A percentile compares a stretch with the other conserved stretches of the same genome.
phyloP scores from a whole-genome alignment of 108 stramenopile species.

The Cylindrotheca fusiformis region DNA sequence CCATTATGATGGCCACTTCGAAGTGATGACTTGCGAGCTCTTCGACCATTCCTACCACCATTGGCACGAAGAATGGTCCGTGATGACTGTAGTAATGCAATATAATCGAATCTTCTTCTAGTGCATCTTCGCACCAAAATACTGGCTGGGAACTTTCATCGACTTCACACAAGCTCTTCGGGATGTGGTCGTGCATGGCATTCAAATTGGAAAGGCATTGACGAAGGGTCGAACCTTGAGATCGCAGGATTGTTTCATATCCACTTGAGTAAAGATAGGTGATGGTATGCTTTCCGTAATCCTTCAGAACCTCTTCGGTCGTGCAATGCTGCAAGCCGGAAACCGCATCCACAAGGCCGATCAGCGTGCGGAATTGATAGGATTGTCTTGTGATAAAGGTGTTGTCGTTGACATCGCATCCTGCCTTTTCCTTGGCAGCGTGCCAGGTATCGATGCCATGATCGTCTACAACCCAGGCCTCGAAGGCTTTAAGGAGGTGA shows the following conservation, averaged over 20 bases:
- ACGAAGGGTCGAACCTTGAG: slow-evolving; percentile 35
- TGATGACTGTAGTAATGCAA: neutral
- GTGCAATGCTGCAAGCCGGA: slow-evolving; percentile 19
- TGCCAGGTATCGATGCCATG: slow-evolving; percentile 27
- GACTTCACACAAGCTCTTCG: slow-evolving; percentile 21
- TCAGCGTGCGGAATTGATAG: slow-evolving; percentile 33
- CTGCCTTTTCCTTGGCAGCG: slow-evolving; percentile 42
- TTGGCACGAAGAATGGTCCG: neutral
- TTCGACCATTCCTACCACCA: neutral
- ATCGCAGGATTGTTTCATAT: slow-evolving; percentile 40
- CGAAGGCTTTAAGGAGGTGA: neutral
- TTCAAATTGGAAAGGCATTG: slow-evolving; percentile 40
- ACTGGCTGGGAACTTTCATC: slow-evolving; percentile 28
- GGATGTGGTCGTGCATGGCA: slow-evolving; percentile 40
- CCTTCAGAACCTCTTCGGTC: slow-evolving; percentile 32
- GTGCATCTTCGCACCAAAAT: slow-evolving; percentile 44
- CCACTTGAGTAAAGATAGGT: slow-evolving; percentile 28
- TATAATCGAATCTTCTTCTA: neutral
- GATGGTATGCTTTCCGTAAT: slow-evolving; percentile 36
- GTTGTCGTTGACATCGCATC: slow-evolving; percentile 35
- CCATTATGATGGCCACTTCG: neutral
- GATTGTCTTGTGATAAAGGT: slow-evolving; percentile 26
- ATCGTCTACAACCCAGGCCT: neutral
- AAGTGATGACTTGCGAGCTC: neutral
- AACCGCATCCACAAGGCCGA: slow-evolving; percentile 37